A percentile compares a stretch with the other conserved stretches of the same genome.
phyloP scores from a whole-genome alignment of 2,329 filamentous ascomycete species.

The Colletotrichum sp. region DNA sequence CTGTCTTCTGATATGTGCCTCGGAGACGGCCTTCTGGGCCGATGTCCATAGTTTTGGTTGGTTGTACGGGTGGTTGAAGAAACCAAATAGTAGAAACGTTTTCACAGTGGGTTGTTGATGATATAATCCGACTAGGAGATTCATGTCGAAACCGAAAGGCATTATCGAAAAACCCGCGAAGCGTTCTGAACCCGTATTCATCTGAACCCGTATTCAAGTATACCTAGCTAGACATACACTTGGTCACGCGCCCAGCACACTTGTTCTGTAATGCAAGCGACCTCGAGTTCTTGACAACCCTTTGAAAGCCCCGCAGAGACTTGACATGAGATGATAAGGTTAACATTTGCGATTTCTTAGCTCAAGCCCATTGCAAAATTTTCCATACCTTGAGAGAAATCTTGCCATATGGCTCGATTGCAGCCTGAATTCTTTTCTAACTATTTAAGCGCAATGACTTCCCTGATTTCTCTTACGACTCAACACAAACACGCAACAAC shows the following conservation, averaged over 20 bases:
- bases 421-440: not conserved
- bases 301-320: not conserved
- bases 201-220: too few species aligned
- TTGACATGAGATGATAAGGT: not conserved
- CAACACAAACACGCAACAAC: not conserved
- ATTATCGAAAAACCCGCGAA: too few species aligned
- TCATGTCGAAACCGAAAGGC: too few species aligned
- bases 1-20: not conserved
- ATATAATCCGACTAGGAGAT: too few species aligned
- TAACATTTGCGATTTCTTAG: fast-evolving
- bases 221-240: not conserved
- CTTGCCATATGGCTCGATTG: not conserved
- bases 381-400: not conserved
- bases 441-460: not conserved
- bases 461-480: not conserved
- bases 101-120: not conserved
- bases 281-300: not conserved
- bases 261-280: not conserved
- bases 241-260: fast-evolving
- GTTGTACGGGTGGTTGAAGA: not conserved
- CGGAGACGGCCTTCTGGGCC: not conserved
- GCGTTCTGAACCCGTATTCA: too few species aligned
- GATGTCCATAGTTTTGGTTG: not conserved
- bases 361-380: not conserved
- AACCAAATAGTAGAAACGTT: not conserved